These are phyloP conservation scores for Sporobolus alterniflorus DNA, from an alignment of 202 grass and related monocot genomes.

Conservation along the genomic window DNA sequence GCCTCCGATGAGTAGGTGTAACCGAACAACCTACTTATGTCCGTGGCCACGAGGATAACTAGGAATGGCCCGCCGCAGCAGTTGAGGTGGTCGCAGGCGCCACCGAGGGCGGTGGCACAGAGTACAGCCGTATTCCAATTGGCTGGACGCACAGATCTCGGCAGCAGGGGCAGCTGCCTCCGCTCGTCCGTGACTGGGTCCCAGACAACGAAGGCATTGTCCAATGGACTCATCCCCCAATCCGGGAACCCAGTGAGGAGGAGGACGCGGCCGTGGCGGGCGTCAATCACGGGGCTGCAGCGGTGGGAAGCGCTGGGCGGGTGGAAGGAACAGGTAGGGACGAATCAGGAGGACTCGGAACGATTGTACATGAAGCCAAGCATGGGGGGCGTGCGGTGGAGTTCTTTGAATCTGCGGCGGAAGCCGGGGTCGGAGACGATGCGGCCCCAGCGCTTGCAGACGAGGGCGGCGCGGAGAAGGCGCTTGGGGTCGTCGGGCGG, in stretches of 20 bases:
- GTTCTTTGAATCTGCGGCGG: not conserved
- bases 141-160: not conserved
- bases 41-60: not conserved
- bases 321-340: not conserved
- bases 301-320: not conserved
- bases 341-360: not conserved
- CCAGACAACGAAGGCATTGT: not conserved
- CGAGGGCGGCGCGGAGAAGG: slow-evolving; percentile 4
- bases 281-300: not conserved
- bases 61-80: not conserved
- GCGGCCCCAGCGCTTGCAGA: not conserved
- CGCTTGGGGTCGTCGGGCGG: not conserved
- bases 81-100: not conserved
- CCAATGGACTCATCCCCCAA: not conserved
- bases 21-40: not conserved
- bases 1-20: not conserved
- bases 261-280: not conserved
- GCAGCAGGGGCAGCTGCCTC: not conserved
- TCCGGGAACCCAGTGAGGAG: not conserved
- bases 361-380: not conserved
- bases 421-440: not conserved
- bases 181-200: not conserved
- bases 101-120: not conserved
- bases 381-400: not conserved
- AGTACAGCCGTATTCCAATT: not conserved